These are phyloP conservation scores for Pythium oligandrum DNA, from an alignment of 352 stramenopile genomes.

Conservation along the genomic window DNA sequence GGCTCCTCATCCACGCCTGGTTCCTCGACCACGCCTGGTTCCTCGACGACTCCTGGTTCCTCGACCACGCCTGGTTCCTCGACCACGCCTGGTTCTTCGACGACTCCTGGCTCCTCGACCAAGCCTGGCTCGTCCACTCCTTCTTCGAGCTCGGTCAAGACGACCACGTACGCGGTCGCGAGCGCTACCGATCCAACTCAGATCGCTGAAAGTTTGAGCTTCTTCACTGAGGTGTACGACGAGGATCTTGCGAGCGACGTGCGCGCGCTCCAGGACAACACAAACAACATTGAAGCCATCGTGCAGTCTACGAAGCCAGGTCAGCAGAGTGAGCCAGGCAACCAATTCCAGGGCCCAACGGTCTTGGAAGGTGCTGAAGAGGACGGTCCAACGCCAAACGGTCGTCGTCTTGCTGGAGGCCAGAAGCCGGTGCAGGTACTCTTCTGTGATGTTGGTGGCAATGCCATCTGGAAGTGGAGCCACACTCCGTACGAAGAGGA, in stretches of 20 bases:
- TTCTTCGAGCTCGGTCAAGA: constrained; percentile 1
- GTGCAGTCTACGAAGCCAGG: constrained; percentile 40
- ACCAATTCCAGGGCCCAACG: constrained; percentile 40
- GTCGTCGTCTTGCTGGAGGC: constrained; percentile 30
- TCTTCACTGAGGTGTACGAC: constrained; percentile 56
- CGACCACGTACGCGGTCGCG: constrained; percentile 10
- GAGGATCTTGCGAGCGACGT: constrained; percentile 37
- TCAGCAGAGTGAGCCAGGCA: too few relatives aligned
- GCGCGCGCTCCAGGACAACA: constrained; percentile 43
- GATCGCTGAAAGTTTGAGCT: constrained; percentile 28
- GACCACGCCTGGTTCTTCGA: constrained; percentile 1
- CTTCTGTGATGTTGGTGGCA: constrained; percentile 69
- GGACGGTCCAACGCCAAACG: constrained; percentile 20
- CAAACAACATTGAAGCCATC: constrained; percentile 43
- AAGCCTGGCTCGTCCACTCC: neutral
- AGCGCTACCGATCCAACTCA: constrained; percentile 14
- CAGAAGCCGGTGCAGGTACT: constrained; percentile 31
- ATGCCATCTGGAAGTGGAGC: constrained; percentile 74
- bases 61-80: too few relatives aligned
- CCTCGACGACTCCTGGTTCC: too few relatives aligned
- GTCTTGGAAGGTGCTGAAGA: constrained; percentile 33
- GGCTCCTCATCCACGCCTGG: too few relatives aligned
- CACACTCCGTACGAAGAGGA: constrained; percentile 25
- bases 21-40: too few relatives aligned
- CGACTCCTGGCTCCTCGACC: constrained; percentile 9